These are phyloP conservation scores for Carpediemonas membranifera DNA, from an alignment of 78 protist species.

Conservation along the genomic window DNA sequence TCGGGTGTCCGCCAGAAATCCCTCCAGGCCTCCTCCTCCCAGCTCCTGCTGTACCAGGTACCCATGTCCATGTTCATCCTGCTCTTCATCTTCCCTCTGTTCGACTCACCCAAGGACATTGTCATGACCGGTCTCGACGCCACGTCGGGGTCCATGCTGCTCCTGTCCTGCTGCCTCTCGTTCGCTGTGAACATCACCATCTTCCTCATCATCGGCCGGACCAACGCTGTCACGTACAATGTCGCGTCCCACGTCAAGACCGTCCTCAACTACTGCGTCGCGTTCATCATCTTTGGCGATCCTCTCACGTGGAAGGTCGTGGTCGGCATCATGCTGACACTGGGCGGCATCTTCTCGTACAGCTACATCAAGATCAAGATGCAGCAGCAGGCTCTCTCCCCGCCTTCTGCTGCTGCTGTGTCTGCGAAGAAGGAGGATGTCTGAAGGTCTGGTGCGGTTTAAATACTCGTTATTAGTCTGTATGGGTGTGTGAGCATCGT, in stretches of 20 bases:
- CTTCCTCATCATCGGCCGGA: constrained; percentile 40
- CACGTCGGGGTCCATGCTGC: not conserved
- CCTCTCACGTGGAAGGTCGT: constrained; percentile 4
- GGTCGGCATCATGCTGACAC: not conserved
- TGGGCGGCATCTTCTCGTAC: not conserved
- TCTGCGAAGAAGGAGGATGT: no score
- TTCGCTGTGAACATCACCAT: constrained; percentile 30
- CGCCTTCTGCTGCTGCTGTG: no score
- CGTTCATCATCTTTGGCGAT: constrained; percentile 22
- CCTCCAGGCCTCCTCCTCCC: not conserved
- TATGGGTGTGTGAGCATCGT: no score
- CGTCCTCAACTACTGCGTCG: constrained; percentile 27
- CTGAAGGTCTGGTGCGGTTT: no score
- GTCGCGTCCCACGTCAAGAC: constrained; percentile 39
- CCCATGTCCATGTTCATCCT: not conserved
- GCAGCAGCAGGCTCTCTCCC: no score
- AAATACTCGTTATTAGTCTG: no score
- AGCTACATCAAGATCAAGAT: no score
- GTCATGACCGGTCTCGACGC: not conserved
- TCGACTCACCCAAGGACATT: not conserved
- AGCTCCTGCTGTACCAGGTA: not conserved
- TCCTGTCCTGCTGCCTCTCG: not conserved
- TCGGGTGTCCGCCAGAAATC: not conserved
- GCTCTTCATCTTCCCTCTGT: not conserved
- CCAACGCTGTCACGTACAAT: constrained; percentile 33